These are phyloP conservation scores for Rosa multiflora DNA, from an alignment of 306 rosid species.

Conservation along the genomic window DNA sequence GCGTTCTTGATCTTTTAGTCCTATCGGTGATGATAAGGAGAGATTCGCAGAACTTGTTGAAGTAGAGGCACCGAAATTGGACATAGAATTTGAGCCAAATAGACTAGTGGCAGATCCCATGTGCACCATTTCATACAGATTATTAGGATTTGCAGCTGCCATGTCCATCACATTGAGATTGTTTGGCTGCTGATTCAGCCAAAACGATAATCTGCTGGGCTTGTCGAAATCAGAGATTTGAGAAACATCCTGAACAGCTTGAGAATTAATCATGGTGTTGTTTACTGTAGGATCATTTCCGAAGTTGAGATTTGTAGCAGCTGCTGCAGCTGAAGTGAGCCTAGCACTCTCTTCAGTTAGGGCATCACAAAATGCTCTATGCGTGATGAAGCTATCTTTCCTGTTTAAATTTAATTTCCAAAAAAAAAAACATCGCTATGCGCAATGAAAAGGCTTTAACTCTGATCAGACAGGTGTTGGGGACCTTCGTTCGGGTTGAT, in stretches of 20 bases:
- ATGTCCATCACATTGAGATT: constrained; percentile 36
- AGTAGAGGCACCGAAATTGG: constrained; percentile 40
- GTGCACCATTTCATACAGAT: constrained; percentile 50
- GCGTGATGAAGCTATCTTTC: constrained; percentile 97
- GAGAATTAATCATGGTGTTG: constrained; percentile 33
- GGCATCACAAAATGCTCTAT: constrained; percentile 96
- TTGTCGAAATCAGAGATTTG: constrained; percentile 38
- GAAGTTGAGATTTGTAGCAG: constrained; percentile 58
- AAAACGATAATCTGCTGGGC: constrained; percentile 67
- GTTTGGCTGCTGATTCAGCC: constrained; percentile 62
- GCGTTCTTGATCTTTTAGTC: constrained; percentile 39
- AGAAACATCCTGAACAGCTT: constrained; percentile 31
- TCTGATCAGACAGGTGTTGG: too few species aligned
- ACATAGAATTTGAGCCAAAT: constrained; percentile 42
- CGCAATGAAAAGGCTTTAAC: too few species aligned
- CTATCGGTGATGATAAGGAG: constrained; percentile 45
- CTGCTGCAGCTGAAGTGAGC: constrained; percentile 48
- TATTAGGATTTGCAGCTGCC: constrained; percentile 38
- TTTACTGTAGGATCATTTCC: constrained; percentile 45
- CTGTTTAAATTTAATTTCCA: constrained; percentile 36
- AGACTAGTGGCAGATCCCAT: constrained; percentile 36
- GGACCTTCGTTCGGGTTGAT: too few species aligned
- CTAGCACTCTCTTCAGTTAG: constrained; percentile 94
- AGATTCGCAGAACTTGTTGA: constrained; percentile 41
- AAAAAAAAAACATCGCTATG: neutral